A percentile compares a stretch with the other conserved stretches of the same genome.
These are phyloP conservation scores for Fistulifera solaris DNA, from an alignment of 108 stramenopile genomes.

Conservation along the genomic window DNA sequence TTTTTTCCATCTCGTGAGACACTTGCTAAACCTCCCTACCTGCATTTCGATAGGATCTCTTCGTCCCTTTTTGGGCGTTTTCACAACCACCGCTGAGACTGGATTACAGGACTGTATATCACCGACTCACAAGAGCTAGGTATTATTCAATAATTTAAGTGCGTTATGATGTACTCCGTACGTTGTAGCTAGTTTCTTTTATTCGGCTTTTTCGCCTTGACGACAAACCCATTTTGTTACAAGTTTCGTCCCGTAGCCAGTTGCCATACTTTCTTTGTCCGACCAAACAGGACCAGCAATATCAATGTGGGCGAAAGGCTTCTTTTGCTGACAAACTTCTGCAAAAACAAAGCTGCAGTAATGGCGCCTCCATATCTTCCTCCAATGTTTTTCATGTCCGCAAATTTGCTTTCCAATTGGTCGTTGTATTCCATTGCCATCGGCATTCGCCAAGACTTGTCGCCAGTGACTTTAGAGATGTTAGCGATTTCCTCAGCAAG, in stretches of 20 bases:
- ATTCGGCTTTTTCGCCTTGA: slow-evolving; percentile 23
- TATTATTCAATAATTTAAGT: no score
- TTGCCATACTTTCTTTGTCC: slow-evolving; percentile 62
- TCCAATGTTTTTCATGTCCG: slow-evolving; percentile 79
- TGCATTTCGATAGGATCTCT: no score
- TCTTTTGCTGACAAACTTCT: slow-evolving; percentile 86
- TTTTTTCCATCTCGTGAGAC: no score
- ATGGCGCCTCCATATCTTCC: slow-evolving; percentile 80
- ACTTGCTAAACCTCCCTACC: no score
- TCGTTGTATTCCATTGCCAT: slow-evolving; percentile 73
- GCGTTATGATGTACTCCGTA: no score
- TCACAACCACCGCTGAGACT: no score
- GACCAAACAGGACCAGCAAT: slow-evolving; percentile 96
- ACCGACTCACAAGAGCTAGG: no score
- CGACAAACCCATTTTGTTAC: slow-evolving; percentile 81
- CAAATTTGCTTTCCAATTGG: slow-evolving; percentile 75
- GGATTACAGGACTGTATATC: no score
- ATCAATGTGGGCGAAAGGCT: slow-evolving; percentile 79
- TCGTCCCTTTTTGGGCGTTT: no score
- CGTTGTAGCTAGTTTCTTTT: no score
- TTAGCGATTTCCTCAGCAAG: slow-evolving; percentile 76
- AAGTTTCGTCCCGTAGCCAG: slow-evolving; percentile 90
- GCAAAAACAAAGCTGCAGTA: slow-evolving; percentile 81
- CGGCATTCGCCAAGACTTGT: slow-evolving; percentile 90
- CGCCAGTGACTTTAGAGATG: slow-evolving; percentile 70